Evolutionary conservation across 257 asterid species (phyloP).

Genomic region (Rhazya stricta): DNA sequence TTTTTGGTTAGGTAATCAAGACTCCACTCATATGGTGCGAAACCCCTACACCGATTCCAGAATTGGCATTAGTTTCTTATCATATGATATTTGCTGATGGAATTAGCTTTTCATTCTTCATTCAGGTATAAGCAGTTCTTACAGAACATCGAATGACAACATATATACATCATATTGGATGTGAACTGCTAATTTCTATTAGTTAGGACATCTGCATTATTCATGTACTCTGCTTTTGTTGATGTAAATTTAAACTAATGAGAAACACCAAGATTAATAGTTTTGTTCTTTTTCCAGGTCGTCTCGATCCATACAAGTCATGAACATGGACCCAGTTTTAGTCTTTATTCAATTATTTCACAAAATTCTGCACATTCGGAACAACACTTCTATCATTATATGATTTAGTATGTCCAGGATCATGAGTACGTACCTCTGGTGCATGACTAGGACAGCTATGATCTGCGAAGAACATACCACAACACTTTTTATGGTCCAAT

Average conservation of each 20-base stretch:
- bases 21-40: not conserved
- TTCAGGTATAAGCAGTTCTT: no score
- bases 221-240: no score
- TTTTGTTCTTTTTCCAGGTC: no score
- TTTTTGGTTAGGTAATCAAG: not conserved
- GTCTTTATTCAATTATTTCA: not conserved
- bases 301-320: not conserved
- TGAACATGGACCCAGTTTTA: not conserved
- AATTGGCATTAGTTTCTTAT: not conserved
- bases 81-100: not conserved
- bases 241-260: no score
- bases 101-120: not conserved
- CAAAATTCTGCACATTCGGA: not conserved
- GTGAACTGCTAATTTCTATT: no score
- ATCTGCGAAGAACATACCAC: constrained; percentile 13
- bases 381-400: not conserved
- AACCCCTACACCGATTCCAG: not conserved
- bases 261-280: no score
- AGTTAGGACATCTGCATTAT: no score
- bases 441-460: constrained; percentile 6
- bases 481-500: constrained; percentile 6
- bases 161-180: no score
- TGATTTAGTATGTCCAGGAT: not conserved
- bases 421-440: not conserved
- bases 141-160: no score